Percentiles rank a stretch among this genome's conserved stretches.
phyloP scores from a whole-genome alignment of 176 grass and related monocot species.

The Oryza brachyantha region DNA sequence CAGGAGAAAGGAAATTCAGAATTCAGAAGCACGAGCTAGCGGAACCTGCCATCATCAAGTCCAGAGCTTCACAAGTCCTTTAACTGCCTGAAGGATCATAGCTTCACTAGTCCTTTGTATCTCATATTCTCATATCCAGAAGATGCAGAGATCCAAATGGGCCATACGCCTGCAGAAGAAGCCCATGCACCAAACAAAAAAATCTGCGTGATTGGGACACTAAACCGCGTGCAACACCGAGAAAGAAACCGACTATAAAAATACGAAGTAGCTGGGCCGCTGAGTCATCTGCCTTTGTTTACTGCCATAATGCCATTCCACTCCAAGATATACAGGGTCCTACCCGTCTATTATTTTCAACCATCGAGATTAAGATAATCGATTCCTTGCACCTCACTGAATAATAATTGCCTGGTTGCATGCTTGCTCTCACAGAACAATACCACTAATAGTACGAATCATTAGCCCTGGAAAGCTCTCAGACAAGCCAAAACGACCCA shows the following conservation, averaged over 20 bases:
- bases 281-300: not conserved
- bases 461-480: not conserved
- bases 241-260: not conserved
- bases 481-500: not conserved
- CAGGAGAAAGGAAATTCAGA: not conserved
- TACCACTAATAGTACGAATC: not conserved
- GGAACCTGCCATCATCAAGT: not conserved
- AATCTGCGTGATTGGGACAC: constrained; percentile 16
- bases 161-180: not conserved
- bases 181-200: not conserved
- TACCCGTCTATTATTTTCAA: not conserved
- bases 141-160: not conserved
- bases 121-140: not conserved
- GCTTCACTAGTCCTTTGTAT: not conserved
- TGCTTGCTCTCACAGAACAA: not conserved
- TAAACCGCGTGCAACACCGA: not conserved
- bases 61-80: not conserved
- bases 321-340: not conserved
- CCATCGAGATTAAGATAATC: no score
- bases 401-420: not conserved
- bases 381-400: not conserved
- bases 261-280: not conserved
- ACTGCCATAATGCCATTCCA: not conserved
- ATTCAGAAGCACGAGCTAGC: not conserved
- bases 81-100: not conserved